Base-by-base conservation (phyloP, 2,329 filamentous ascomycete genomes). In the Talaromyces sp. region DNA sequence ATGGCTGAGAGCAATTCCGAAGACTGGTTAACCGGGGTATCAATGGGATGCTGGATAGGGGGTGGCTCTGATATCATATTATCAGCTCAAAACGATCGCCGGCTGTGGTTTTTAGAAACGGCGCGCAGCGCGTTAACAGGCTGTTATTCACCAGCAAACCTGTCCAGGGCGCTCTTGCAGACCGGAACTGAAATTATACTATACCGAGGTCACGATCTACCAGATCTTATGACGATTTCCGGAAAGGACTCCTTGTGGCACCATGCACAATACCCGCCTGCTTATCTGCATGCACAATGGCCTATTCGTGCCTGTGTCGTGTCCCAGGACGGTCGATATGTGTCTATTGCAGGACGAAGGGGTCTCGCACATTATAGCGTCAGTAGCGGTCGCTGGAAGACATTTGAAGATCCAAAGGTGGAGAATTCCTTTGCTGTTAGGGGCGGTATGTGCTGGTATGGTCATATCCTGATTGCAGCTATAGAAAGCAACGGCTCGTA, bases 381-480 rank as follows among this genome's bases (percentile, higher is more conserved):
- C 61, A 89, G 89, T 64, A 97, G 93, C 69, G 90, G 93, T 28
- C 84, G 94, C 59, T 99, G 94, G 94, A 97, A 96, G 71, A 95
- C 89, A 0, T 99, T 99, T 70, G 82, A 88, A 51, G 91, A 92
- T 66, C 82, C 86, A 25, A 84, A 82, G 31, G 83, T 87, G 68
- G 94, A 97, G 73, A 91, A 92, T 66, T 90, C 92, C 62, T 99
- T 99, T 69, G 85, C 91, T 22, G 90, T 99, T 13, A 82, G 92
- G 62, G 94, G 94, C 51, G 94, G 94, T 6, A 96, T 99, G 92
- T 97, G 93, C 71, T 99, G 94, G 94, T 92, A 96, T 70, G 91
- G 96, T 64, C 93, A 99, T 73, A 89, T 97, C 33, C 80, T 99
- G 17, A 89, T 97, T 57, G 92, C 91, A 39, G 91, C 93, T 3